A percentile compares a stretch with the other conserved stretches of the same genome.
These are phyloP conservation scores for Tetrapisispora fleetii DNA, from an alignment of 805 yeast genomes.

Conservation along the genomic window DNA sequence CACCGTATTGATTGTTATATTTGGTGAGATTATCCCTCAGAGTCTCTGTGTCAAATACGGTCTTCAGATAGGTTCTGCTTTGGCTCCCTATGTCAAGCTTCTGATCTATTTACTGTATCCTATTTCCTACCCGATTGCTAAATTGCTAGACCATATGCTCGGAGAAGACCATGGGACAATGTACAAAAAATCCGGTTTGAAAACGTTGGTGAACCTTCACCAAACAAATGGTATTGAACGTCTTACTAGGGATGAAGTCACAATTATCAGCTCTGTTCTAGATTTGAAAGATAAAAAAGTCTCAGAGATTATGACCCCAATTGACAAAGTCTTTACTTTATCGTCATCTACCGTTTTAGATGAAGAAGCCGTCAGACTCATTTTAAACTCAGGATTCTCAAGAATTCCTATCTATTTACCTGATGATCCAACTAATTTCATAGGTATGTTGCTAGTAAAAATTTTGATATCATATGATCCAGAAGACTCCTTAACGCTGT, in stretches of 20 bases:
- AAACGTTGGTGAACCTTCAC: conserved; percentile 87
- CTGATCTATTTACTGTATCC: conserved; percentile 90
- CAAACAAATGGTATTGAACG: conserved; percentile 93
- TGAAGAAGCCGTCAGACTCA: conserved; percentile 76
- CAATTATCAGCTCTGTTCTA: conserved; percentile 86
- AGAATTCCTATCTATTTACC: conserved; percentile 92
- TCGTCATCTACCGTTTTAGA: conserved; percentile 74
- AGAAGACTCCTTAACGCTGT: conserved; percentile 86
- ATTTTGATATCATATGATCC: conserved; percentile 93
- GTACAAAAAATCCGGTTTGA: conserved; percentile 84
- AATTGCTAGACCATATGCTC: conserved; percentile 64
- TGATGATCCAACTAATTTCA: conserved; percentile 77
- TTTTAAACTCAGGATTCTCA: conserved; percentile 88
- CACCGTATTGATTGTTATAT: conserved; percentile 85
- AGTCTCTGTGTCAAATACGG: conserved; percentile 90
- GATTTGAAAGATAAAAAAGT: conserved; percentile 91
- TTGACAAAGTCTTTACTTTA: conserved; percentile 81
- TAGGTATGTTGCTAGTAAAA: conserved; percentile 90
- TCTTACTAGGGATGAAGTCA: conserved; percentile 88
- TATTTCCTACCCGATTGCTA: conserved; percentile 81
- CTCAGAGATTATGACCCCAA: conserved; percentile 85
- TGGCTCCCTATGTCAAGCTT: conserved; percentile 75
- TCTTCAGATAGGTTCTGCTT: conserved; percentile 77
- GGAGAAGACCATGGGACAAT: conserved; percentile 97
- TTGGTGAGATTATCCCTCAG: conserved; percentile 96